phyloP scores from a whole-genome alignment of 176 grass and related monocot genomes.

The Saccharum spontaneum region DNA sequence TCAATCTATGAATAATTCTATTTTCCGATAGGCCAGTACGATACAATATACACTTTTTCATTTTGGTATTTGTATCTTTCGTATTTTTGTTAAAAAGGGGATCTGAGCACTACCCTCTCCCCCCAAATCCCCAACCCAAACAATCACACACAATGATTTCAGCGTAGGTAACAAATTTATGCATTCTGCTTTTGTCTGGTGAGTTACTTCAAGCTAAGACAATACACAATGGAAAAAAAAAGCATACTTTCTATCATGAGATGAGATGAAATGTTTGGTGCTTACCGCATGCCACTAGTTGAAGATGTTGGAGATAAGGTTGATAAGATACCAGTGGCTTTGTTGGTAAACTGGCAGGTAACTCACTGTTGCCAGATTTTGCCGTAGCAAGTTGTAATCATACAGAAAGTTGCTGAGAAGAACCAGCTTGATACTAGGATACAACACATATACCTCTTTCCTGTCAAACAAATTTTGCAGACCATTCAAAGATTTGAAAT shows the following conservation, averaged over 20 bases:
- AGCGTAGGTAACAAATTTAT: not conserved
- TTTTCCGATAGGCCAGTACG: not conserved
- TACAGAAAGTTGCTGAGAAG: not conserved
- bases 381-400: not conserved
- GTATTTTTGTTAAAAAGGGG: conserved; percentile 12
- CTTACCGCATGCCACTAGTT: not conserved
- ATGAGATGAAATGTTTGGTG: not conserved
- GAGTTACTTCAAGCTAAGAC: not conserved
- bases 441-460: too few species aligned
- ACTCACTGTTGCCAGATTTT: not conserved
- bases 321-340: conserved; percentile 7
- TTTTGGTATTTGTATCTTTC: conserved; percentile 1
- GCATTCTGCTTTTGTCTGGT: not conserved
- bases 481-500: not conserved
- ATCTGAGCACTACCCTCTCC: not conserved
- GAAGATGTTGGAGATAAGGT: not conserved
- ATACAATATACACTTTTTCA: not conserved
- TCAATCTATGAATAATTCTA: conserved; percentile 20
- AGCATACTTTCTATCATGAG: not conserved
- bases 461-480: not conserved
- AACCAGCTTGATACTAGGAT: too few species aligned
- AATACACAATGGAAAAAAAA: not conserved
- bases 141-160: not conserved
- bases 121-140: not conserved
- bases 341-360: not conserved